Evolutionary conservation across 2,329 filamentous ascomycete species (phyloP).

Genomic region (Penicillium vulpinum): DNA sequence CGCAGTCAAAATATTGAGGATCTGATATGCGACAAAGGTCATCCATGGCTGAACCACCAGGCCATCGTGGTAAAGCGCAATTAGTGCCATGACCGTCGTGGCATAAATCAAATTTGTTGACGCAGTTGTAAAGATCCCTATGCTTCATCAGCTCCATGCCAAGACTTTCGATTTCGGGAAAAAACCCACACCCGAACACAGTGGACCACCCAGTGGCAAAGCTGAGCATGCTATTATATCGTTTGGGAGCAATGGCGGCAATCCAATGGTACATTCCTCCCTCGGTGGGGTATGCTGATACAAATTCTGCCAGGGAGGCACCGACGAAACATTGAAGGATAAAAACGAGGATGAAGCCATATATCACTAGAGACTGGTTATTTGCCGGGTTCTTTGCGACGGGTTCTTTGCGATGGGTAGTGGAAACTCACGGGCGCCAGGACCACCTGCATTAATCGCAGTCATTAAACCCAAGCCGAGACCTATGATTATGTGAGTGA

Average conservation of each 20-base stretch:
- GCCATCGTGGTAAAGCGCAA: constrained; percentile 44
- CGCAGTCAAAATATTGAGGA: constrained; percentile 46
- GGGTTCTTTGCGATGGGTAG: no score
- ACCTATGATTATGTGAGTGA: constrained; percentile 13
- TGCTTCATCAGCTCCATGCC: background rate
- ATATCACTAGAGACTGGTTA: constrained; percentile 44
- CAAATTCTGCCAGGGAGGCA: constrained; percentile 50
- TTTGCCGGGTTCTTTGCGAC: background rate
- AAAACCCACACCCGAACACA: constrained; percentile 39
- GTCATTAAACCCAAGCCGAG: constrained; percentile 49
- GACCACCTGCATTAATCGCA: constrained; percentile 51
- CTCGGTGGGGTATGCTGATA: constrained; percentile 51
- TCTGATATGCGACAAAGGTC: constrained; percentile 46
- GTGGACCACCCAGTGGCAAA: constrained; percentile 50
- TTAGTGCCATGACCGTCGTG: constrained; percentile 44
- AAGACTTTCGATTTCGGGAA: no score
- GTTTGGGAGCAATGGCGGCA: constrained; percentile 47
- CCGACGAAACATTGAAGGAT: constrained; percentile 50
- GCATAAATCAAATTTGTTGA: constrained; percentile 50
- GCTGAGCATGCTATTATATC: constrained; percentile 43
- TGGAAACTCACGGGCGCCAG: constrained; percentile 38
- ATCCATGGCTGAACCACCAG: constrained; percentile 50
- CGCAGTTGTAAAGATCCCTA: constrained; percentile 49
- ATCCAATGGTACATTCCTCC: constrained; percentile 57
- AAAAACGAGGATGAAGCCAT: constrained; percentile 52